Conservation (phyloP, 1,284 basidiomycete genomes). For the Ustilago curta region DNA sequence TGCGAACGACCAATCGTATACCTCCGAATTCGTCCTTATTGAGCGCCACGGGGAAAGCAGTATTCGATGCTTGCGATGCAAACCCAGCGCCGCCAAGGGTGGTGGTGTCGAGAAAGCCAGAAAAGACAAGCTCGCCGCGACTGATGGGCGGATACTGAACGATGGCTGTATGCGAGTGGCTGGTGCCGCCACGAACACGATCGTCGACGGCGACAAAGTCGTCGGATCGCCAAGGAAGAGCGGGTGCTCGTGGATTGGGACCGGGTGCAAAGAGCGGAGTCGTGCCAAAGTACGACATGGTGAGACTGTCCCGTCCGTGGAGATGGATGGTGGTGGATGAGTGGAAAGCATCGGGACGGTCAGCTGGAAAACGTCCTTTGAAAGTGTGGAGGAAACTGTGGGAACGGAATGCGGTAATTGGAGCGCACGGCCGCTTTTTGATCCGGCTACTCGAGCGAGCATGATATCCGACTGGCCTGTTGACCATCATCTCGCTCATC, state of each 20-base stretch:
- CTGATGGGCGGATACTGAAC: constrained; percentile 47
- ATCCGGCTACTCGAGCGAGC: constrained; percentile 7
- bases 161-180: constrained; percentile 69
- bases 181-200: constrained; percentile 71
- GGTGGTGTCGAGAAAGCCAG: constrained; percentile 69
- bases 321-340: neutral
- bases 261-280: constrained; percentile 44
- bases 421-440: neutral
- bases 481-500: neutral
- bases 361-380: neutral
- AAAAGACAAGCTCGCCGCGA: constrained; percentile 51
- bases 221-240: constrained; percentile 45
- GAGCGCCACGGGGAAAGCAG: constrained; percentile 36
- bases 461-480: neutral
- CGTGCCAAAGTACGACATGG: constrained; percentile 41
- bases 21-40: constrained; percentile 30
- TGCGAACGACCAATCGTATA: constrained; percentile 44
- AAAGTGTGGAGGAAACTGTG: constrained; percentile 2
- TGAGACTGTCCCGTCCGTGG: neutral
- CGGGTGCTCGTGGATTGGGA: constrained; percentile 35
- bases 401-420: neutral
- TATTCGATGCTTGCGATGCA: constrained; percentile 71
- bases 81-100: constrained; percentile 73
- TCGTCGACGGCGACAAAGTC: constrained; percentile 71
- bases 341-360: no score